These are phyloP conservation scores for Corymbia calophylla DNA, from an alignment of 441 rosid genomes.

Conservation along the genomic window DNA sequence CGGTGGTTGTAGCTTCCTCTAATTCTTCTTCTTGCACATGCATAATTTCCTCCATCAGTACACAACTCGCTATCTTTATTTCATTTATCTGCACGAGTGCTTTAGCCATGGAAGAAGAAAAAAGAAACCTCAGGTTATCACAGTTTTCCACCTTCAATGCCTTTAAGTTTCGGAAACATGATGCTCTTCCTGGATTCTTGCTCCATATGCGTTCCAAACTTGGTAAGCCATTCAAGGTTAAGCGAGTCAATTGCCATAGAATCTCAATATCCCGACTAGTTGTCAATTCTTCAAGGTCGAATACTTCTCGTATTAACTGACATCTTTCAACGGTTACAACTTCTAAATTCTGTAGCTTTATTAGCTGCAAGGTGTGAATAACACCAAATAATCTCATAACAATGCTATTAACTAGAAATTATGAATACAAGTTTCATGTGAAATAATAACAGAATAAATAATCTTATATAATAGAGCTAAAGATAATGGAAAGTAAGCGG, in stretches of 20 bases:
- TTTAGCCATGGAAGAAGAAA: background rate
- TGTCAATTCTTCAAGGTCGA: rapidly evolving
- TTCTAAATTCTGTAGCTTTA: background rate
- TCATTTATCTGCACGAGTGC: background rate
- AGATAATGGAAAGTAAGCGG: rapidly evolving
- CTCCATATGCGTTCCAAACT: background rate
- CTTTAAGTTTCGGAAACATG: background rate
- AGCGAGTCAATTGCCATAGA: rapidly evolving
- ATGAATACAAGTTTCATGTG: rapidly evolving
- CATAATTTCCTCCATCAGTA: rapidly evolving
- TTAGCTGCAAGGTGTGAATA: background rate
- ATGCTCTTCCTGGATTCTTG: background rate
- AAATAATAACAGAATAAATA: background rate
- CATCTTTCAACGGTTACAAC: rapidly evolving
- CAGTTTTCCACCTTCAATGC: background rate
- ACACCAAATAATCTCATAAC: background rate
- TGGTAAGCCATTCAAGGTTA: background rate
- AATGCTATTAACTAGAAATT: too few relatives aligned
- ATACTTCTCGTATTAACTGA: background rate
- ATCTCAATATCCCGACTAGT: rapidly evolving
- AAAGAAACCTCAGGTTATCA: background rate
- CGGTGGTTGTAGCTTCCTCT: rapidly evolving
- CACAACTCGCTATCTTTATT: background rate
- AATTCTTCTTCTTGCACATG: background rate
- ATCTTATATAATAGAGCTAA: rapidly evolving